Conservation (phyloP, 495 filamentous ascomycete genomes). For the Parathielavia appendiculata region DNA sequence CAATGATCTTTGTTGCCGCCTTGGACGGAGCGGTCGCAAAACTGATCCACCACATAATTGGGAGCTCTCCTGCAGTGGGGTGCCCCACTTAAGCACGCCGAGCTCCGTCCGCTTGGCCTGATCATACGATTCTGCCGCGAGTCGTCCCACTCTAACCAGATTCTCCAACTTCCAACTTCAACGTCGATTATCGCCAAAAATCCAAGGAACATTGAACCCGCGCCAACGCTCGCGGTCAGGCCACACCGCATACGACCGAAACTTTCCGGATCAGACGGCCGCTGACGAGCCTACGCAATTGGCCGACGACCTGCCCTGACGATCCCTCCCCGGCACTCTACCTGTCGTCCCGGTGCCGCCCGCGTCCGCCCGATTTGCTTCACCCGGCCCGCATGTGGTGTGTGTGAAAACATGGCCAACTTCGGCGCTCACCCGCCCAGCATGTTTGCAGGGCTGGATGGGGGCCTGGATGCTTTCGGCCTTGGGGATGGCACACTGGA, state of each 20-base stretch:
- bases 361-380: neutral
- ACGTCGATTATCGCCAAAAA: constrained; percentile 14
- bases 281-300: constrained; percentile 10
- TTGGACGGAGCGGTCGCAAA: too few species aligned
- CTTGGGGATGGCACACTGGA: constrained; percentile 13
- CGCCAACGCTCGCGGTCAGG: constrained; percentile 8
- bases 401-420: constrained; percentile 26
- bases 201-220: neutral
- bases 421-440: constrained; percentile 25
- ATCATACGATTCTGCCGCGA: constrained; percentile 32
- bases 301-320: neutral
- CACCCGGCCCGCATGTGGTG: constrained; percentile 23
- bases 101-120: constrained; percentile 18
- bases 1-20: too few species aligned
- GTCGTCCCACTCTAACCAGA: constrained; percentile 31
- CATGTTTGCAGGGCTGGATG: constrained; percentile 27
- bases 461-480: constrained; percentile 18
- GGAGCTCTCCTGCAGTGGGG: too few species aligned
- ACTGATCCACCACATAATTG: too few species aligned
- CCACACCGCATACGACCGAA: constrained; percentile 11
- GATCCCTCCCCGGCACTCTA: neutral
- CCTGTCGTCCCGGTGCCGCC: neutral
- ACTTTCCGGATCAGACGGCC: neutral
- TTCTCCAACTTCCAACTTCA: constrained; percentile 14
- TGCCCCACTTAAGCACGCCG: too few species aligned